Evolutionary conservation across 768 basidiomycete species (phyloP).

Genomic region (Nidula microcarpa): DNA sequence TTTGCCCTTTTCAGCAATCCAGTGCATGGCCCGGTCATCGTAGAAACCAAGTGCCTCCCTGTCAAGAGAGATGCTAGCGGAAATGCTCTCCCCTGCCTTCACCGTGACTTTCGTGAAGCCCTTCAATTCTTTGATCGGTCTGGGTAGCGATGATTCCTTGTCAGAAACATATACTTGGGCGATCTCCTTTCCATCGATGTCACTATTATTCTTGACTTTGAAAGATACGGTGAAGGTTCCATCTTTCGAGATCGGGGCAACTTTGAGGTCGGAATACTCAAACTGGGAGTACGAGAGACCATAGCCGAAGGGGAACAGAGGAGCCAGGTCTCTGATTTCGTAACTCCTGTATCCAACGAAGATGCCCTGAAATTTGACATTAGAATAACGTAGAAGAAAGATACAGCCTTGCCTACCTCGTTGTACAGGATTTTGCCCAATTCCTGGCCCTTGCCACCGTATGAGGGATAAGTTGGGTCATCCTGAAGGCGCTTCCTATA

Average conservation of each 20-base stretch:
- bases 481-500: constrained; percentile 47
- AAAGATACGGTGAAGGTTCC: constrained; percentile 38
- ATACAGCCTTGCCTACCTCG: constrained; percentile 26
- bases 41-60: constrained; percentile 48
- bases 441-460: constrained; percentile 38
- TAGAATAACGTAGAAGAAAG: constrained; percentile 2
- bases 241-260: constrained; percentile 25
- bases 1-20: constrained; percentile 46
- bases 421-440: constrained; percentile 42
- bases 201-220: constrained; percentile 41
- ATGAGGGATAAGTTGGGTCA: constrained; percentile 44
- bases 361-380: constrained; percentile 28
- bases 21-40: constrained; percentile 35
- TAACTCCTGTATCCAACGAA: constrained; percentile 54
- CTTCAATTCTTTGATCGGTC: constrained; percentile 42
- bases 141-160: constrained; percentile 35
- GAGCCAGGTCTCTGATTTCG: constrained; percentile 35
- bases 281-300: constrained; percentile 63
- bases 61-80: constrained; percentile 33
- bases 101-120: constrained; percentile 46
- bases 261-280: constrained; percentile 39
- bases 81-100: constrained; percentile 37
- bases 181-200: constrained; percentile 41
- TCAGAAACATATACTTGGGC: constrained; percentile 47
- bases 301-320: constrained; percentile 53